Evolutionary conservation across 2,329 filamentous ascomycete species (phyloP).

Genomic region (Conoideocrella luteorostrata): DNA sequence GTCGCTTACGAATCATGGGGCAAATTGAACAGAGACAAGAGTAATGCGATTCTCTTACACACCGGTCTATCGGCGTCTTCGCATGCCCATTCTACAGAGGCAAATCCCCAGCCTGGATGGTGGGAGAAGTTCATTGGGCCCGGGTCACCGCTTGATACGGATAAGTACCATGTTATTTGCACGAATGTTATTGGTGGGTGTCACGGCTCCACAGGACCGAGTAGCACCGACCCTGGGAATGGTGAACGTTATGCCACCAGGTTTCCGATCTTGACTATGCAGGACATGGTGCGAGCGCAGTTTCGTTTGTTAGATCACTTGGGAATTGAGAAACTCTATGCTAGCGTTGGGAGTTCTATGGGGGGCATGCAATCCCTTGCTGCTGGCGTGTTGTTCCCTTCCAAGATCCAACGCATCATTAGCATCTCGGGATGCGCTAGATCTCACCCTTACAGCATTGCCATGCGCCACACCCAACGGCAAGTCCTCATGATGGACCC

Average conservation of each 20-base stretch:
- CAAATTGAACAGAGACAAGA: slow-evolving; percentile 66
- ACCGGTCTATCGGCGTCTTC: slow-evolving; percentile 96
- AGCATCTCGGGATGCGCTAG: slow-evolving; percentile 90
- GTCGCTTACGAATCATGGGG: slow-evolving; percentile 96
- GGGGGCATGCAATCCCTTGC: slow-evolving; percentile 96
- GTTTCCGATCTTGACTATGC: slow-evolving; percentile 91
- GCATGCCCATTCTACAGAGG: slow-evolving; percentile 85
- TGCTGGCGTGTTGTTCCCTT: slow-evolving; percentile 75
- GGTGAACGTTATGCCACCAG: slow-evolving; percentile 85
- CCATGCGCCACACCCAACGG: slow-evolving; percentile 95
- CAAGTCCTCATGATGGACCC: slow-evolving; percentile 99
- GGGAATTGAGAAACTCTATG: slow-evolving; percentile 72
- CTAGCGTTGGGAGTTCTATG: slow-evolving; percentile 94
- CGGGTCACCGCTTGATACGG: slow-evolving; percentile 75
- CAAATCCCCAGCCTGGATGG: slow-evolving; percentile 87
- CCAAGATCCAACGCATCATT: slow-evolving; percentile 73
- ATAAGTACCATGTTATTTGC: slow-evolving; percentile 90
- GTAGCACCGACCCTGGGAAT: slow-evolving; percentile 80
- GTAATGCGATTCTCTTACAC: slow-evolving; percentile 86
- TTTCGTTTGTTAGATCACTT: slow-evolving; percentile 80
- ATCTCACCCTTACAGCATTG: slow-evolving; percentile 95
- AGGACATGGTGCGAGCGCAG: slow-evolving; percentile 96
- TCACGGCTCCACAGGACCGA: slow-evolving; percentile 89
- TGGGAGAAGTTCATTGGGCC: slow-evolving; percentile 99
- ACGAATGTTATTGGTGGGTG: slow-evolving; percentile 96